Evolutionary conservation across 2,329 filamentous ascomycete species (phyloP).

Genomic region (Immersiporthe knoxdaviesiana): DNA sequence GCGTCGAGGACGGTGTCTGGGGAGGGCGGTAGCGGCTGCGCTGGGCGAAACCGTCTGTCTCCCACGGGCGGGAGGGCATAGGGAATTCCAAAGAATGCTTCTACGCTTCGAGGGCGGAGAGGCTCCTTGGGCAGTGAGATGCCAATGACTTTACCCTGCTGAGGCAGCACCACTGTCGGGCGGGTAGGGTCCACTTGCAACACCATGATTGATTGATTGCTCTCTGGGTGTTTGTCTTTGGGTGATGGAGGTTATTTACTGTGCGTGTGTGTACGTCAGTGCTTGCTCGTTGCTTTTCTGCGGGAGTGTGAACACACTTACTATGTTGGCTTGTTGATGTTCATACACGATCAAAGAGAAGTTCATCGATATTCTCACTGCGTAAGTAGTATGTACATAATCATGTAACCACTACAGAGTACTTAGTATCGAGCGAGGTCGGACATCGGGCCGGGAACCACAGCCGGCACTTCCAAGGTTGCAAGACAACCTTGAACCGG

Average conservation of each 20-base stretch:
- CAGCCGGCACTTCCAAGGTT: not conserved
- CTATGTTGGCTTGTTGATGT: not conserved
- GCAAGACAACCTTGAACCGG: conserved; percentile 12
- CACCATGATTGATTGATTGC: conserved; percentile 19
- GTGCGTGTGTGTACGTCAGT: not conserved
- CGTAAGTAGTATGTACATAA: not conserved
- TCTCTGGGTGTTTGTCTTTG: not conserved
- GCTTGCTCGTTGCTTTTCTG: too few relatives aligned
- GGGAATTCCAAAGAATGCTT: conserved; percentile 52
- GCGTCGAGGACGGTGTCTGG: conserved; percentile 35
- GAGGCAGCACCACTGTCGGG: conserved; percentile 20
- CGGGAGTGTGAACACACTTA: not conserved
- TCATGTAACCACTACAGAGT: not conserved
- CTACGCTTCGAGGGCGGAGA: conserved; percentile 33
- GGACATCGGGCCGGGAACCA: conserved; percentile 1
- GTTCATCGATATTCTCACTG: not conserved
- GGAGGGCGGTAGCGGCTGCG: conserved; percentile 36
- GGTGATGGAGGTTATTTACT: not conserved
- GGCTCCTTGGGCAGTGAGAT: conserved; percentile 27
- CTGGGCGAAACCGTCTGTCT: conserved; percentile 48
- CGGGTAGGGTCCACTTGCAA: conserved; percentile 24
- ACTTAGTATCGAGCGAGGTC: not conserved
- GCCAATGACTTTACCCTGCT: conserved; percentile 34
- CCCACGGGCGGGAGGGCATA: conserved; percentile 52
- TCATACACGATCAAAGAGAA: not conserved